Conservation (phyloP, 176 grass and related monocot species). For the Alloteropsis semialata region DNA sequence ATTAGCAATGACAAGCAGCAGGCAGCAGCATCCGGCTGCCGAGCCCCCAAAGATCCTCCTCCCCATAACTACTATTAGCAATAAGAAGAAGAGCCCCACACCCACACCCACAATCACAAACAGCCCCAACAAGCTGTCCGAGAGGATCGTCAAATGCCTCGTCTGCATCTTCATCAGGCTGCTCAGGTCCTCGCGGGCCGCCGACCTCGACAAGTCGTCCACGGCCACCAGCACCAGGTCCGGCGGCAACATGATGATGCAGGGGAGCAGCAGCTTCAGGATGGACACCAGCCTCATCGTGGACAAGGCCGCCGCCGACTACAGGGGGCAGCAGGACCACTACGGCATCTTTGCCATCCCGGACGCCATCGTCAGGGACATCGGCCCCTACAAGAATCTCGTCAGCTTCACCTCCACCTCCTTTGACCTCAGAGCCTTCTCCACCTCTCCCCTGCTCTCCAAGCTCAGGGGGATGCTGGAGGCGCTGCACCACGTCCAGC, state of each 20-base stretch:
- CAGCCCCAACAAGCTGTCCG: conserved; percentile 87
- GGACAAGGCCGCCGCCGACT: not conserved
- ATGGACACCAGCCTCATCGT: conserved; percentile 25
- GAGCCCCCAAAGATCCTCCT: not conserved
- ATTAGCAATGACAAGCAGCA: too few relatives aligned
- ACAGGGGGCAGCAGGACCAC: conserved; percentile 71
- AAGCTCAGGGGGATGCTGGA: conserved; percentile 73
- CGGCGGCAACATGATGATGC: conserved; percentile 12
- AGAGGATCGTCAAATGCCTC: conserved; percentile 83
- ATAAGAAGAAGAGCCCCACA: not conserved
- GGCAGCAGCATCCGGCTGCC: not conserved
- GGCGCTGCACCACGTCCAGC: conserved; percentile 56
- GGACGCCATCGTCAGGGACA: conserved; percentile 70
- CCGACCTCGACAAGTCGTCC: not conserved
- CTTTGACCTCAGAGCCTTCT: conserved; percentile 55
- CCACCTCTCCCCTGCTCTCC: conserved; percentile 62
- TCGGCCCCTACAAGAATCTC: conserved; percentile 94
- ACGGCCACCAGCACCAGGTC: conserved; percentile 20
- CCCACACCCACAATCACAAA: conserved; percentile 18
- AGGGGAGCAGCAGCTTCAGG: conserved; percentile 30
- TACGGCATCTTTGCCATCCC: conserved; percentile 65
- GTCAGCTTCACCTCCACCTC: conserved; percentile 71
- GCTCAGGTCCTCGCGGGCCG: conserved; percentile 55
- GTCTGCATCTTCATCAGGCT: conserved; percentile 84
- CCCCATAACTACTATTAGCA: conserved; percentile 35